Base-by-base conservation (phyloP, 129 eudicot species). In the Rutidosis leptorrhynchoides region DNA sequence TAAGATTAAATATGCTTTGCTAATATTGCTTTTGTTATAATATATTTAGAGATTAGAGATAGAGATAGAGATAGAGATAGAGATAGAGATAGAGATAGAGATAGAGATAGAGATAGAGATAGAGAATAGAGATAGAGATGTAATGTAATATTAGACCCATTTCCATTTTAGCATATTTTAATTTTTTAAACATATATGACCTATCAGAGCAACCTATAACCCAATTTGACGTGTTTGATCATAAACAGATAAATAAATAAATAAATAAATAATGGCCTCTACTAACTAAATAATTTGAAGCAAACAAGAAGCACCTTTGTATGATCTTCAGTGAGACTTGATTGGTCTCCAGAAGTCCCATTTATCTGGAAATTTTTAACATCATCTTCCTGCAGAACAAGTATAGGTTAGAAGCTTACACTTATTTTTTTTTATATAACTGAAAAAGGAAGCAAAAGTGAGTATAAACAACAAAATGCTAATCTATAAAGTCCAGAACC, bases 381-480 rank as follows among this genome's bases (percentile, higher is more conserved):
- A 19, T 82, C 71, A 19, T 82, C 82, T 48, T 86, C 97, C 89
- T 90, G 83, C 17, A 81, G 29, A 65, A 60, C 16, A 81, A 62
- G n/a, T 4, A 33, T 2, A 5, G 2, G n/a, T 64, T 64, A 37
- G 19, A 54, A 53, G 17, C 16, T 33, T 8, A 22, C 2, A 6
- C 16, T 6, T 17, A 33, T 5, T 51, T 51, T 30, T 23, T 15
- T 67, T 19, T 8, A 46, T 40, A 33, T 19, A 5, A 58, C n/a
- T 46, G 46, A 17, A 33, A n/a, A 33, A n/a, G 10, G 16, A 58
- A 7, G 48, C 45, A 43, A 42, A 26, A 6, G 24, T 25, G 9
- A 10, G 6, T 69, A 16, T 42, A n/a, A 37, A 23, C 17, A n/a
- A 27, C 40, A 24, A 37, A 11, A 35, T 14, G n/a, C 49, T 35